These are phyloP conservation scores for Fulvia fulva DNA, from an alignment of 2,329 filamentous ascomycete species.

Conservation along the genomic window DNA sequence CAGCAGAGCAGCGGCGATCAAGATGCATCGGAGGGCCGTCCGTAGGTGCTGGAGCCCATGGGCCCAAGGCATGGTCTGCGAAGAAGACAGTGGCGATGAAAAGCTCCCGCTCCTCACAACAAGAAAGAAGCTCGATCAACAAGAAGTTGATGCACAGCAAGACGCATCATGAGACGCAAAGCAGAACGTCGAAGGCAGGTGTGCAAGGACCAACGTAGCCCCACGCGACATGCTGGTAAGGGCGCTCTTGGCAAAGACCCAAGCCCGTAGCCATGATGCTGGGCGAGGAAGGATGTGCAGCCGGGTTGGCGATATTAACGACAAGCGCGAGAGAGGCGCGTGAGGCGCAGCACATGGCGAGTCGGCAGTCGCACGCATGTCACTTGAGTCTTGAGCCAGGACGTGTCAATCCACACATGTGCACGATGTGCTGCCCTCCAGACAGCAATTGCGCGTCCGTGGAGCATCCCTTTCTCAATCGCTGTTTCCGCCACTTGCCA, in stretches of 20 bases:
- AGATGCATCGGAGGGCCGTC: conserved; percentile 11
- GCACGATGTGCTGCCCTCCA: background rate
- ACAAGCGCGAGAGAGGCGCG: background rate
- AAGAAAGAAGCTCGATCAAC: background rate
- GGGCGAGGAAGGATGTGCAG: background rate
- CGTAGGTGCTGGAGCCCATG: conserved; percentile 10
- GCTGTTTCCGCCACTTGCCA: background rate
- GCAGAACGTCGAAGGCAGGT: background rate
- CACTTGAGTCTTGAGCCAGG: too few species aligned
- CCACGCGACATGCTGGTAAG: background rate
- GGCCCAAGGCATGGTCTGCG: conserved; percentile 14
- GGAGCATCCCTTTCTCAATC: background rate
- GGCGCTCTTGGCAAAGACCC: background rate
- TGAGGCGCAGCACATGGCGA: background rate
- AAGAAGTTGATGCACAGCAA: background rate
- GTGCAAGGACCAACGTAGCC: background rate
- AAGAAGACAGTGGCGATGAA: background rate
- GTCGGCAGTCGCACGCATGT: background rate
- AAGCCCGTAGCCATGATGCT: background rate
- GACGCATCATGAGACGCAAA: background rate
- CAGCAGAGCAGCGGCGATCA: conserved; percentile 7
- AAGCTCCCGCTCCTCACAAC: background rate
- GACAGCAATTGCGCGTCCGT: background rate
- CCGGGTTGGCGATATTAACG: background rate
- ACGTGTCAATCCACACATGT: background rate